Conservation (phyloP, 345 rosid genomes). For the Citrus medica region DNA sequence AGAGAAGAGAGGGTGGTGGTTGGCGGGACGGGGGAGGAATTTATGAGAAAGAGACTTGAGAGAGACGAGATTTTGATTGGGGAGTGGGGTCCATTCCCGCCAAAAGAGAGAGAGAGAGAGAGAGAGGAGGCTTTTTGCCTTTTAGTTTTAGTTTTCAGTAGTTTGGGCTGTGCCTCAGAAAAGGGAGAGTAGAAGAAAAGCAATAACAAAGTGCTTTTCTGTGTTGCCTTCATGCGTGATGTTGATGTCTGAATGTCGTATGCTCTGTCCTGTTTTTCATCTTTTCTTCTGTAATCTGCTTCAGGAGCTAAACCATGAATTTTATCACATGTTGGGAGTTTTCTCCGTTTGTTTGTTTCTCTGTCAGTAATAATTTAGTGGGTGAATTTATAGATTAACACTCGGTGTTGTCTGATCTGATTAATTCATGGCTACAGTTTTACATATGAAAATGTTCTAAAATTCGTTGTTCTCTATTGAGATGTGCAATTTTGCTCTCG, state of each 20-base stretch:
- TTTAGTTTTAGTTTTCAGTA: background rate
- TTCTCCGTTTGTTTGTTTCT: too few species aligned
- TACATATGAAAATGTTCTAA: too few species aligned
- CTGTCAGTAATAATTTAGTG: too few species aligned
- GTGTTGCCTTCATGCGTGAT: background rate
- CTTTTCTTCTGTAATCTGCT: background rate
- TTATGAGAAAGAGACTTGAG: constrained; percentile 48
- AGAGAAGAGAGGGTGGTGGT: background rate
- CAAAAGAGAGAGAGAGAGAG: constrained; percentile 15
- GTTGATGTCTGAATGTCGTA: background rate
- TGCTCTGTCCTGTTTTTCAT: background rate
- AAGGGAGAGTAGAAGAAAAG: constrained; percentile 20
- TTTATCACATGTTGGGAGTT: too few species aligned
- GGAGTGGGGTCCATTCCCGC: constrained; percentile 50
- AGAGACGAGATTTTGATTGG: constrained; percentile 52
- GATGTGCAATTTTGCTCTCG: too few species aligned
- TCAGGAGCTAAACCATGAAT: too few species aligned
- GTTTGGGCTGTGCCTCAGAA: background rate
- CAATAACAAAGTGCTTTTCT: background rate
- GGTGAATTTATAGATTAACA: too few species aligned
- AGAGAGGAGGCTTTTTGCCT: background rate
- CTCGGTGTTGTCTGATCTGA: too few species aligned
- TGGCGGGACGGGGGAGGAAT: constrained; percentile 20
- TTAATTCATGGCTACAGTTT: too few species aligned
- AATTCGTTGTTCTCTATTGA: too few species aligned